Evolutionary conservation across 352 stramenopile genomes (phyloP), one percentile per base, ranked within the genome.

Genomic region (Globisporangium spinosum): DNA sequence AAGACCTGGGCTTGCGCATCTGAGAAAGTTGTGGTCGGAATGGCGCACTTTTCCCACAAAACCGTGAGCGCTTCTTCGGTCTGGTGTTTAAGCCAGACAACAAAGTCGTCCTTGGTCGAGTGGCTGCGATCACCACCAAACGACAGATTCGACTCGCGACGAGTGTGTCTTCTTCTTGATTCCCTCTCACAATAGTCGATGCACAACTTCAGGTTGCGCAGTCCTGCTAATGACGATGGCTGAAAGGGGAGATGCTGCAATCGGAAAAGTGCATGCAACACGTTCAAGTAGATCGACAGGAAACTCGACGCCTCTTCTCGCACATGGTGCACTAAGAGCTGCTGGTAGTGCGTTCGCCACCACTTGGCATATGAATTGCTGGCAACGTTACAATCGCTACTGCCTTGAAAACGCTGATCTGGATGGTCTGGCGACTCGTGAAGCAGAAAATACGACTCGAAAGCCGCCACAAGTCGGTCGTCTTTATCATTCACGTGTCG

Each of bases 261-360:
- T 3, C 75, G 71, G 54, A 86, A 89, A 1, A 93, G 70, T n/a
- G 82, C 78, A 49, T 85, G 79, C 20, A 91, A 61, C 20, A 65
- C 65, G 68, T 89, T 79, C 23, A 91, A 55, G 35, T 87, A 76
- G 17, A 79, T 53, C 5, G 76, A 70, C 51, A 88, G 60, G 12
- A 87, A 60, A 22, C 73, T 68, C 27, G 79, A 62, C 25, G 64
- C 62, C 17, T 89, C 77, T 22, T 87, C 77, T 32, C 29, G 68
- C 6, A 67, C 49, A 25, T 60, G 49, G 7, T 64, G 64, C n/a
- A 22, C 67, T 67, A 87, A 69, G 58, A 90, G 73, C 43, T 75
- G 56, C 23, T 83, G 53, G 15, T 54, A 43, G 1, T 68, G 67
- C 9, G 25, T 32, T 2, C 9, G n/a, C 67, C 67, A 72, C 67